Evolutionary conservation across 2,329 filamentous ascomycete genomes (phyloP).

Genomic region (Lasiodiplodia sp.): DNA sequence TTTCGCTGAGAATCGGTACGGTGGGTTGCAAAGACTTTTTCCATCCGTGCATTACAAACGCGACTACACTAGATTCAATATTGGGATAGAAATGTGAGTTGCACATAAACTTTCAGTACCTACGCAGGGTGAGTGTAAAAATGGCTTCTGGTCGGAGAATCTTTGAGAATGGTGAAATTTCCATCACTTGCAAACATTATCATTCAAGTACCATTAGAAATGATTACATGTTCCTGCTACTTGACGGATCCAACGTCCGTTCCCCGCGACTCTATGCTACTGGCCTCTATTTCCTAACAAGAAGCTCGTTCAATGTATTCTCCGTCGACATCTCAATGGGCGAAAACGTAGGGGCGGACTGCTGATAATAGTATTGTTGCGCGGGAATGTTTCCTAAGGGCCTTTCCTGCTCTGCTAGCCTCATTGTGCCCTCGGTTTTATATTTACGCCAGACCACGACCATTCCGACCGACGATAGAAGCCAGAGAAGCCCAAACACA

Average conservation of each 20-base stretch:
- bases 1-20: too few species aligned
- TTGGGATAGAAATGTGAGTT: too few species aligned
- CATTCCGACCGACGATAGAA: neutral
- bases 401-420: constrained; percentile 1
- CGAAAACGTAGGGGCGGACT: neutral
- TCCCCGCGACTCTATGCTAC: too few species aligned
- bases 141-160: too few species aligned
- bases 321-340: constrained; percentile 5
- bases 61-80: too few species aligned
- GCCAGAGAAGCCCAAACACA: neutral
- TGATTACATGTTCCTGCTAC: neutral
- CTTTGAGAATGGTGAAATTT: too few species aligned
- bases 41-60: too few species aligned
- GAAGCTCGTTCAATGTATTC: neutral
- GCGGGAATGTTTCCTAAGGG: neutral
- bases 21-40: too few species aligned
- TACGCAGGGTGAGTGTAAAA: too few species aligned
- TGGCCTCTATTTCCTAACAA: neutral
- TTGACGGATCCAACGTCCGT: neutral
- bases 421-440: neutral
- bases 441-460: constrained; percentile 4
- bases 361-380: neutral
- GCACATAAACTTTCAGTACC: too few species aligned
- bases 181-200: too few species aligned
- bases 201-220: too few species aligned